These are phyloP conservation scores for Arachnomyces sp. DNA, from an alignment of 2,329 filamentous ascomycete genomes.

Conservation along the genomic window DNA sequence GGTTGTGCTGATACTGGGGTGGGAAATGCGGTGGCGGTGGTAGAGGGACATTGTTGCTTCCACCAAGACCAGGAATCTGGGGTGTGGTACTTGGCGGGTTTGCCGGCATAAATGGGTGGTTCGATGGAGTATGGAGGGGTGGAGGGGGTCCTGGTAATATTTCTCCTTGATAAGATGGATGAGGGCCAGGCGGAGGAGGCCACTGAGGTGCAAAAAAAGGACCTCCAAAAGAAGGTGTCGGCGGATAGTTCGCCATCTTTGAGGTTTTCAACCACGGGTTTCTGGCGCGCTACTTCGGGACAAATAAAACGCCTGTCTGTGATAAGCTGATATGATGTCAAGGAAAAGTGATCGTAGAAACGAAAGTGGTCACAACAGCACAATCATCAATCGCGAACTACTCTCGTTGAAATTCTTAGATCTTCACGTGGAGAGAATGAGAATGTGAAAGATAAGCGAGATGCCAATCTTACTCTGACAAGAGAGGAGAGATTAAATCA, in stretches of 20 bases:
- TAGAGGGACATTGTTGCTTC: conserved; percentile 15
- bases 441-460: too few species aligned
- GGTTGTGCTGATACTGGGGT: conserved; percentile 10
- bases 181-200: conserved; percentile 23
- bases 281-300: too few species aligned
- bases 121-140: conserved; percentile 18
- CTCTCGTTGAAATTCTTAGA: too few species aligned
- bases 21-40: conserved; percentile 24
- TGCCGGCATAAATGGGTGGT: conserved; percentile 16
- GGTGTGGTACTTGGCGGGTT: conserved; percentile 20
- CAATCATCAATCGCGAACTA: too few species aligned
- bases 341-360: too few species aligned
- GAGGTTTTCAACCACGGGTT: conserved; percentile 1
- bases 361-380: too few species aligned
- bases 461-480: too few species aligned
- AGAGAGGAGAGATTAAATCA: too few species aligned
- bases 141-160: conserved; percentile 17
- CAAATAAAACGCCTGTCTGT: too few species aligned
- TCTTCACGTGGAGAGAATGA: too few species aligned
- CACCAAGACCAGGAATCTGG: conserved; percentile 24
- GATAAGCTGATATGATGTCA: too few species aligned
- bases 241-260: conserved; percentile 43
- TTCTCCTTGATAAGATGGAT: conserved; percentile 2
- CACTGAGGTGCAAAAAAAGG: conserved; percentile 30
- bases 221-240: conserved; percentile 37